Evolutionary conservation across 2,329 filamentous ascomycete genomes (phyloP), one percentile per base, ranked within the genome.

Genomic region (Thielaviopsis punctulata): DNA sequence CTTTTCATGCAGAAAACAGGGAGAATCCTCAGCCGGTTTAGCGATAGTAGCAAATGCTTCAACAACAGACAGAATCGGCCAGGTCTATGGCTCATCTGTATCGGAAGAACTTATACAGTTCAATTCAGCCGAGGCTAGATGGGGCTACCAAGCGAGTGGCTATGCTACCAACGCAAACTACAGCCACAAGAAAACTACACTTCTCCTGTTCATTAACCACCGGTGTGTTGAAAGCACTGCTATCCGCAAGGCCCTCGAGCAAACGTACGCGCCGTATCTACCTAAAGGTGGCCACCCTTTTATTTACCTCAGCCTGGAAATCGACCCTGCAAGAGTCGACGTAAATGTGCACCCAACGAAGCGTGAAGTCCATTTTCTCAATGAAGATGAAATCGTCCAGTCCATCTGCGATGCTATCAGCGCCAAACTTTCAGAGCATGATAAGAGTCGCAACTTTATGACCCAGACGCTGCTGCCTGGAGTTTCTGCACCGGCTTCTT

Each of bases 301-400:
- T 63, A 73, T 90, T 53, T 98, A 98, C 62, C 73, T 98, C 23
- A 92, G 83, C 62, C 73, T 98, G 2, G 85, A 95, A 55, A 94
- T 98, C 53, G 89, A 96, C 59, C 90, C 92, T 1, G 79, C 84
- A 23, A 76, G 90, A 51, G 87, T 98, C 3, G 92, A 98, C 64
- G 93, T 98, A 62, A 98, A 98, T 59, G 84, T 98, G 0, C 92
- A 98, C 64, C 92, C 92, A 0, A 98, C 92, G 0, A 98, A 98
- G 65, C 76, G 87, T 49, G 90, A 98, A 63, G 92, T 98, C 19
- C 92, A 96, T 61, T 96, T 98, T 60, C 73, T 98, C 21, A 95
- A 96, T 56, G 92, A 98, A 63, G 92, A 98, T 57, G 92, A 98
- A 59, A 94, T 98, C 45, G 84, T 92, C 46, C 85, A 92, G 57